Base-by-base conservation (phyloP, 805 yeast species). In the Clavispora vitiphila region DNA sequence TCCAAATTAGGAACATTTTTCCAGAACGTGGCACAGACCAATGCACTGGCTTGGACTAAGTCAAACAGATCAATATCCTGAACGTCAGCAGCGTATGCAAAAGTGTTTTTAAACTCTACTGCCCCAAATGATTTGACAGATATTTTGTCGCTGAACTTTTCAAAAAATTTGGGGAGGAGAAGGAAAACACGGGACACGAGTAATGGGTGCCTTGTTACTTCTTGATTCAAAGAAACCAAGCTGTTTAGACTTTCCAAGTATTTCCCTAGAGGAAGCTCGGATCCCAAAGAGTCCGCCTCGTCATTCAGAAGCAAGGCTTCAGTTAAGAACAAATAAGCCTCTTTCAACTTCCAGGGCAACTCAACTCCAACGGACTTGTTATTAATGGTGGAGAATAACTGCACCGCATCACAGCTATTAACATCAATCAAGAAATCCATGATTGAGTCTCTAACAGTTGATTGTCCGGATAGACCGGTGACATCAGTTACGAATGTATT, bases 401-500 rank as follows among this genome's bases (percentile, higher is more conserved):
- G 29, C n/a, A 32, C 23, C 8, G 74, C 65, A 47, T 78, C 81
- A 0, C 38, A 35, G 5, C 61, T 64, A 27, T 72, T 67, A 26
- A 81, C 50, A 16, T 78, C 81, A 0, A 75, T 61, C 5, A 86
- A 48, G 25, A 78, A 73, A 22, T 82, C 87, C 21, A 69, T 67
- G 1, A 81, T 65, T 0, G 84, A 73, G 37, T 80, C 83, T 40
- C 98, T 74, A 1, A 81, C 74, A 2, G 74, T 60, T 8, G 62
- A 61, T 1, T 49, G 34, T 0, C 81, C 64, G 0, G 81, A 64
- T 24, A 89, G 69, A 1, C 88, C 96, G 2, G 86, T 71, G 42
- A 86, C 89, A 26, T 78, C 83, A 2, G 89, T 76, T 5, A 87
- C 85, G 58, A 78, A 88, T 3, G 60, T 62, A 54, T 89, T 87